These are phyloP conservation scores for Pugionium cornutum DNA, from an alignment of 345 rosid species.

Conservation along the genomic window DNA sequence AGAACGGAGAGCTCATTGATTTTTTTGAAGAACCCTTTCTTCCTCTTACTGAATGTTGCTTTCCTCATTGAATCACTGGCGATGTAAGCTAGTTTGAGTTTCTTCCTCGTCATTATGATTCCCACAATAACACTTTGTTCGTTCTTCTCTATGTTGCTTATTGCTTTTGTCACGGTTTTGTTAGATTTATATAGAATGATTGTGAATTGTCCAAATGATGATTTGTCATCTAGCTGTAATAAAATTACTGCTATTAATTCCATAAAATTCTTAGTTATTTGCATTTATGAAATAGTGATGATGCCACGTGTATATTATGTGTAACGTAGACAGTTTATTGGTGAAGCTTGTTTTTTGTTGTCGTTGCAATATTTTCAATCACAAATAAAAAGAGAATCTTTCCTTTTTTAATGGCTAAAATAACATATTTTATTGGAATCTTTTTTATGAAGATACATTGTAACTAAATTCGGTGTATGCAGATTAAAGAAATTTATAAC, in stretches of 20 bases:
- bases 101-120: constrained; percentile 41
- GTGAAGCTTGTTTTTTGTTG: not conserved
- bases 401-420: not conserved
- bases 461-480: not conserved
- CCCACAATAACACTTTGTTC: not conserved
- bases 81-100: constrained; percentile 40
- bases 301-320: constrained; percentile 1
- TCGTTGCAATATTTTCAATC: not conserved
- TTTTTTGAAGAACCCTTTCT: constrained; percentile 43
- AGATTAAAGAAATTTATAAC: not conserved
- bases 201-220: not conserved
- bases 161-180: not conserved
- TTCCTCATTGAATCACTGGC: constrained; percentile 41
- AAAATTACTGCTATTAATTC: not conserved
- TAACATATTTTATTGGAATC: not conserved
- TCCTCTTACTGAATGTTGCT: constrained; percentile 44
- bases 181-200: constrained; percentile 22
- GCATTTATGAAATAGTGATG: not conserved
- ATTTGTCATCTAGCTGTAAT: not conserved
- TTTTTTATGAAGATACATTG: constrained; percentile 4
- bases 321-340: not conserved
- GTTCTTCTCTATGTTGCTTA: not conserved
- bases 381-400: constrained; percentile 2
- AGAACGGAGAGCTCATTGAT: constrained; percentile 40
- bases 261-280: not conserved